These are phyloP conservation scores for Aspergillus sp. DNA, from an alignment of 2,329 filamentous ascomycete species.

Conservation along the genomic window DNA sequence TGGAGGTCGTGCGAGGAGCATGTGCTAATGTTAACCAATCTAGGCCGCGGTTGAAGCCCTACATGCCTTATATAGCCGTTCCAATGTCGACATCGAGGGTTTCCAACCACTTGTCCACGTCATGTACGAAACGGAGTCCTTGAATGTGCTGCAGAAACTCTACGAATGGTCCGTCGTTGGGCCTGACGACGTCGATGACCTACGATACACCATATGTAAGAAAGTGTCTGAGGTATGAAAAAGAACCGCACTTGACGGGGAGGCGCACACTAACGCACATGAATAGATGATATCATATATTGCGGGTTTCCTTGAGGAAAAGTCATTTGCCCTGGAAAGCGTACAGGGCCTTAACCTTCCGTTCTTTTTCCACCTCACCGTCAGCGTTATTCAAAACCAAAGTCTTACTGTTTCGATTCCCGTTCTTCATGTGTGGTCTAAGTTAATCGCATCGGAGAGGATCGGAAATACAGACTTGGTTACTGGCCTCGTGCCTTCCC, in stretches of 20 bases:
- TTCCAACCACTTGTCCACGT: constrained; percentile 76
- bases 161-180: constrained; percentile 80
- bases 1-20: neutral
- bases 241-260: neutral
- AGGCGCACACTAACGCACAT: constrained; percentile 10
- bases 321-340: constrained; percentile 65
- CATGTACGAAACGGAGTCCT: constrained; percentile 72
- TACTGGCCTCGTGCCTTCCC: constrained; percentile 66
- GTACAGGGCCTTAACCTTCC: constrained; percentile 63
- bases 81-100: constrained; percentile 73
- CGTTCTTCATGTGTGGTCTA: constrained; percentile 85
- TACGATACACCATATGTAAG: constrained; percentile 89
- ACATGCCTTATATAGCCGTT: constrained; percentile 76
- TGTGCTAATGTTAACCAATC: constrained; percentile 11
- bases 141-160: constrained; percentile 70
- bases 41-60: constrained; percentile 79
- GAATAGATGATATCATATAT: constrained; percentile 78
- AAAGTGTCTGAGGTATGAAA: constrained; percentile 81
- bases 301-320: constrained; percentile 79
- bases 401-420: constrained; percentile 94
- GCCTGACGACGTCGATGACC: constrained; percentile 80
- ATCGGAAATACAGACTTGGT: constrained; percentile 62
- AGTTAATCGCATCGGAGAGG: constrained; percentile 71
- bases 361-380: constrained; percentile 76
- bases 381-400: constrained; percentile 76